Conservation (phyloP, 192 early-diverging fungal genomes). For the Linnemannia zychae region DNA sequence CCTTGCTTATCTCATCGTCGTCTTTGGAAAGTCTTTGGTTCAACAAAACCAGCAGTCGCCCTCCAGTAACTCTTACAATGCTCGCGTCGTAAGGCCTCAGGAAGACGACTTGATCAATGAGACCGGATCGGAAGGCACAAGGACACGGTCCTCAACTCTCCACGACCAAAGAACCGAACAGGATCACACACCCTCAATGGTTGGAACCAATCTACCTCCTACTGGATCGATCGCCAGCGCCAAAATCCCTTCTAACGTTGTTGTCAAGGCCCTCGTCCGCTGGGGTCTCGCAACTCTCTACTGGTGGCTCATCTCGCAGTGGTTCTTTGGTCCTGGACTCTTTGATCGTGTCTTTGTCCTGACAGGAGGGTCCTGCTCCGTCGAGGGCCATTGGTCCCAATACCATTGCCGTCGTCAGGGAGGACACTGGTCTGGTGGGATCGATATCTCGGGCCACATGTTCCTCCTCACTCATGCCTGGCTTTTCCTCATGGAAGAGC, state of each 20-base stretch:
- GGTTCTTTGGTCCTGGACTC: constrained; percentile 86
- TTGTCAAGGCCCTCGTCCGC: constrained; percentile 54
- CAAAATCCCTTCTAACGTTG: constrained; percentile 10
- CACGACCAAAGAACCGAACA: too few species aligned
- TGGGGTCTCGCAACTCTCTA: constrained; percentile 79
- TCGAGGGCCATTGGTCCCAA: constrained; percentile 37
- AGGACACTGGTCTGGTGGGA: constrained; percentile 81
- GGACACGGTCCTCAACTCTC: constrained; percentile 1
- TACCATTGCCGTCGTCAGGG: constrained; percentile 60
- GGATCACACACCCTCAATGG: constrained; percentile 2
- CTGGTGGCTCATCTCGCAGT: constrained; percentile 89
- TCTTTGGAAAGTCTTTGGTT: constrained; percentile 44
- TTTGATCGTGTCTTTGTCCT: constrained; percentile 82
- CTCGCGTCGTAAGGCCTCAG: background rate
- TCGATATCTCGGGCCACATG: constrained; percentile 93
- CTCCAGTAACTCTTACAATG: background rate
- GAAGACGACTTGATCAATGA: background rate
- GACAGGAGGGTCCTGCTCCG: constrained; percentile 77
- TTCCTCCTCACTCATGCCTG: constrained; percentile 84
- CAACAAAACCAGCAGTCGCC: constrained; percentile 22
- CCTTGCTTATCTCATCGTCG: constrained; percentile 59
- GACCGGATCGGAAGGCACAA: background rate
- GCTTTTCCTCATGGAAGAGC: constrained; percentile 80
- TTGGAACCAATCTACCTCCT: constrained; percentile 22
- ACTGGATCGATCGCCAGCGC: constrained; percentile 9